A percentile compares a stretch with the other conserved stretches of the same genome.
Evolutionary conservation across 2,329 filamentous ascomycete genomes (phyloP).

Genomic region (Aspergillus fumigatiaffinis): DNA sequence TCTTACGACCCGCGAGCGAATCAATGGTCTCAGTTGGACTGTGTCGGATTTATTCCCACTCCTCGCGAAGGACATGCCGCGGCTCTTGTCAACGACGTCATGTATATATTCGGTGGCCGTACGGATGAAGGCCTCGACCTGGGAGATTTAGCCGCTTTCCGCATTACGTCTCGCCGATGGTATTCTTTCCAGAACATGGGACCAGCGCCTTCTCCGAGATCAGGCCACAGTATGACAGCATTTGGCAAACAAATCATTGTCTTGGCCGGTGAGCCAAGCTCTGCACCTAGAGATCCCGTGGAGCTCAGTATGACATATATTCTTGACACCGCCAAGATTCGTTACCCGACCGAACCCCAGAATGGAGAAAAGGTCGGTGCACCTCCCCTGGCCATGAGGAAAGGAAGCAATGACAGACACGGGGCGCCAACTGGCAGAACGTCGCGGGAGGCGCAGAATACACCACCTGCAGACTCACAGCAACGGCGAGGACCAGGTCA

Average conservation of each 20-base stretch:
- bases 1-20: slow-evolving; percentile 83
- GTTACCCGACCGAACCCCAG: slow-evolving; percentile 77
- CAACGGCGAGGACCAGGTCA: slow-evolving; percentile 36
- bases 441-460: slow-evolving; percentile 41
- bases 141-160: slow-evolving; percentile 85
- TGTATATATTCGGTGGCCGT: slow-evolving; percentile 97
- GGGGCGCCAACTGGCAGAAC: slow-evolving; percentile 38
- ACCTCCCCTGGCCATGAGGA: slow-evolving; percentile 35
- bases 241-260: slow-evolving; percentile 91
- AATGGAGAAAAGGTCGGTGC: slow-evolving; percentile 34
- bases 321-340: slow-evolving; percentile 91
- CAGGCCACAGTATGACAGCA: slow-evolving; percentile 96
- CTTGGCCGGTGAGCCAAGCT: slow-evolving; percentile 89
- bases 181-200: slow-evolving; percentile 99
- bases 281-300: slow-evolving; percentile 71
- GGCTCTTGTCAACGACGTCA: slow-evolving; percentile 90
- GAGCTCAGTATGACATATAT: slow-evolving; percentile 89
- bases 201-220: slow-evolving; percentile 85
- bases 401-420: slow-evolving; percentile 45
- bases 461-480: slow-evolving; percentile 32
- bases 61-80: slow-evolving; percentile 93
- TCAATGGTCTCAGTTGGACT: slow-evolving; percentile 83
- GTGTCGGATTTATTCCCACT: slow-evolving; percentile 94
- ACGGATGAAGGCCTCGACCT: slow-evolving; percentile 90
- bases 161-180: slow-evolving; percentile 81